Evolutionary conservation across 1,139 yeast species (phyloP), one percentile per base, ranked within the genome.

Genomic region (Lodderomyces metapsilosis): DNA sequence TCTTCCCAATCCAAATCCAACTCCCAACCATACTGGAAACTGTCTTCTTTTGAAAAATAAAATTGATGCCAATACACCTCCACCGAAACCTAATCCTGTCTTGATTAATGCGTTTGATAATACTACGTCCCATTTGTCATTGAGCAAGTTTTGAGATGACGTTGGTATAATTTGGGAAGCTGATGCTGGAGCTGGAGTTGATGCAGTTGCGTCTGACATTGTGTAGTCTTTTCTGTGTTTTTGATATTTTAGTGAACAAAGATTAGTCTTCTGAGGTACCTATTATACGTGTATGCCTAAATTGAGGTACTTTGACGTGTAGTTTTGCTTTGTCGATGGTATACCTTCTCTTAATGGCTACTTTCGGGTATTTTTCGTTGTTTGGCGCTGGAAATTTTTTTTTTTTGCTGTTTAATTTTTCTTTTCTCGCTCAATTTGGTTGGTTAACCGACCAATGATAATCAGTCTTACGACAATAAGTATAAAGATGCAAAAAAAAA

Each of bases 51-150:
- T 87, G 75, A 92, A 92, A 43, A 92, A 68, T 48, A 94, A 69
- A 38, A 91, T 95, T n/a, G 96, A 88, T 31, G 95, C 86, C 45
- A 91, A 78, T 36, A 94, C 96, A 66, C 99, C 99, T 39, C 86
- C 95, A 48, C 98, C 98, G 52, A 94, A 84, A 42, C 99, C 98
- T 52, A 94, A 78, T n/a, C 97, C 96, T 57, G 97, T 85, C 70
- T 92, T 92, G 56, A 94, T 95, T 54, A 94, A 74, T 49, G 94
- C 82, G 71, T 94, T 94, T 49, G 98, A 88, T 58, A 94, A 76
- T 43, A 91, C 97, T 51, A 91, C 88, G 64, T 94, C 99, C 98
- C 98, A 94, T 73, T 85, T 86, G 61, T 86, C 91, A 61, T 85
- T 84, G 57, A 86, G 74, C 56, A 86, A 78, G 59, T 81, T 78